phyloP scores from a whole-genome alignment of 495 filamentous ascomycete species.

The Tetracladium setigerum region DNA sequence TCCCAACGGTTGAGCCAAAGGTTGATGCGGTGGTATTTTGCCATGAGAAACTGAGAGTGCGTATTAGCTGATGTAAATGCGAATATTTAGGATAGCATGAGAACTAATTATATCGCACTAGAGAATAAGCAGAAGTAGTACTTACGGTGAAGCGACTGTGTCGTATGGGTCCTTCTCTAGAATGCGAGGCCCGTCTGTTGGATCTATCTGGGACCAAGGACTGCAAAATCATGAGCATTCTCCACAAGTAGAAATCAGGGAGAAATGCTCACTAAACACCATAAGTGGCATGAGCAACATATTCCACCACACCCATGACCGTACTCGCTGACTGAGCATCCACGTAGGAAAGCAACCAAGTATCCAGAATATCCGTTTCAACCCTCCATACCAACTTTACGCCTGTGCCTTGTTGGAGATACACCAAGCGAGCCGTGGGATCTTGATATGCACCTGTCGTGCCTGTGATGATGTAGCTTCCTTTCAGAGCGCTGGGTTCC shows the following conservation, averaged over 20 bases:
- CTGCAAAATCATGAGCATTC: too few species aligned
- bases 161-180: too few species aligned
- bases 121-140: too few species aligned
- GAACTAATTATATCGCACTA: too few species aligned
- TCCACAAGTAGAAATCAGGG: too few species aligned
- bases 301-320: slow-evolving; percentile 38
- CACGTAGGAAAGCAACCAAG: slow-evolving; percentile 43
- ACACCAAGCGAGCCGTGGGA: slow-evolving; percentile 36
- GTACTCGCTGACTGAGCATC: slow-evolving; percentile 31
- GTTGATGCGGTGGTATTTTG: slow-evolving; percentile 26
- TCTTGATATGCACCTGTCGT: slow-evolving; percentile 32
- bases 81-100: too few species aligned
- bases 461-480: slow-evolving; percentile 26
- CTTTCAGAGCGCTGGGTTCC: too few species aligned
- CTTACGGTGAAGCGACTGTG: too few species aligned
- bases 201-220: too few species aligned
- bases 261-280: slow-evolving; percentile 26
- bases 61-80: too few species aligned
- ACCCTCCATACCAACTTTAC: slow-evolving; percentile 35
- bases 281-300: slow-evolving; percentile 39
- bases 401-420: slow-evolving; percentile 19
- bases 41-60: slow-evolving; percentile 32
- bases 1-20: slow-evolving; percentile 37
- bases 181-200: too few species aligned
- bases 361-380: slow-evolving; percentile 39